Base-by-base conservation (phyloP, 768 basidiomycete genomes). In the Heimioporus sp. region DNA sequence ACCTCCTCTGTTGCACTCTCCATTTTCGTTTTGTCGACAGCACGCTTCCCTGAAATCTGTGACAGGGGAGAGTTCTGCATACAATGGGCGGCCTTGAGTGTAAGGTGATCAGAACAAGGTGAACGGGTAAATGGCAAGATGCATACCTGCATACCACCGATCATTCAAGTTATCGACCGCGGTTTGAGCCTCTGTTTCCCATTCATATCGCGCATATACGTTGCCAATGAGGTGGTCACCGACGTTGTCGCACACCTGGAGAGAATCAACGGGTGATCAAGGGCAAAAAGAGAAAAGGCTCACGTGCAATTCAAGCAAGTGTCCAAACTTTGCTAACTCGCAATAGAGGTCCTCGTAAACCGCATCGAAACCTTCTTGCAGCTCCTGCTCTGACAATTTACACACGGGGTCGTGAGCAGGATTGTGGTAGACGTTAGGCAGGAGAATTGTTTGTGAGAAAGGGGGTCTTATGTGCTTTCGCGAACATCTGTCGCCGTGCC, bases 41-140 rank as follows among this genome's bases (percentile, higher is more conserved):
- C 97, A 99, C 0, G 95, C 95, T 73, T 99, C 97, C 45, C 95
- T 86, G 70, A 99, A 99, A 73, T 99, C 97, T 28, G 95, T 98
- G 16, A 99, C 97, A 12, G 97, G 97, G 2, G 92, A 95, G 21
- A 99, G 80, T 65, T 99, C 97, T n/a, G 92, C 93, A 64, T 95
- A 95, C 30, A 99, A 75, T 3, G 96, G 96, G 46, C 93, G 86
- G 38, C 95, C 93, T 94, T 41, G 51, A n/a, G 31, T 28, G 5
- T 6, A 28, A 28, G 59, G 31, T 24, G 31, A 31, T 3, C 40
- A 39, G 10, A 52, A 32, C 35, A 31, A 46, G 16, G 47, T 40
- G 49, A 42, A 15, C 4, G 11, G 41, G 8, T 10, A 9, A 21
- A 30, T 41, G 3, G 13, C 5, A 46, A 38, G 47, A 46, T 32